Conservation (phyloP, 208 protist genomes). For the Angomonas ambiguus region DNA sequence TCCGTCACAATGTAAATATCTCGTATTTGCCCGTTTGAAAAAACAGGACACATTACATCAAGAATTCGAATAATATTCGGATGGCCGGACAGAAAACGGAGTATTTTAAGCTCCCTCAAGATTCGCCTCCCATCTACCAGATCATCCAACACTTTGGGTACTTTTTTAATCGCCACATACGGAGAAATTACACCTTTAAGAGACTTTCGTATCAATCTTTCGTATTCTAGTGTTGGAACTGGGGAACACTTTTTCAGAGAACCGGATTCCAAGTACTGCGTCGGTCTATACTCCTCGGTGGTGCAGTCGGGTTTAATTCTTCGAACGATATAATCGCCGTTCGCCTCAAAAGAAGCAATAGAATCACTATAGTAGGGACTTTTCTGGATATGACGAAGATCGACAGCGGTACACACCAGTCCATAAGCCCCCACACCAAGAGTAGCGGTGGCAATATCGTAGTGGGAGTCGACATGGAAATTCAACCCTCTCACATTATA, state of each 20-base stretch:
- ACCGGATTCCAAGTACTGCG: slow-evolving; percentile 18
- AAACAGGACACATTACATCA: slow-evolving; percentile 87
- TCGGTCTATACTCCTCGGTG: background rate
- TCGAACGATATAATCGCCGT: slow-evolving; percentile 15
- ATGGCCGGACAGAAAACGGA: slow-evolving; percentile 86
- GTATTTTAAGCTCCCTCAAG: slow-evolving; percentile 90
- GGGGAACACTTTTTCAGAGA: slow-evolving; percentile 7
- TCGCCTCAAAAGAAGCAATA: slow-evolving; percentile 26
- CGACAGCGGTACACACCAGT: slow-evolving; percentile 62
- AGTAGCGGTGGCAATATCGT: slow-evolving; percentile 37
- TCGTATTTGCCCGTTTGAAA: slow-evolving; percentile 71
- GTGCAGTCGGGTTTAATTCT: background rate
- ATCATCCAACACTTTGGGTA: slow-evolving; percentile 89
- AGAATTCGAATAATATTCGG: slow-evolving; percentile 86
- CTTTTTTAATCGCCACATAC: slow-evolving; percentile 96
- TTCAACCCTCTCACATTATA: slow-evolving; percentile 42
- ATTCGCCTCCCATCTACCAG: slow-evolving; percentile 93
- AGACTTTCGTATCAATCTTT: slow-evolving; percentile 25
- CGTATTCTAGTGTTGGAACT: slow-evolving; percentile 27
- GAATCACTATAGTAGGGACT: slow-evolving; percentile 31
- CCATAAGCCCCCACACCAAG: slow-evolving; percentile 75
- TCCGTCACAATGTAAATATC: slow-evolving; percentile 78
- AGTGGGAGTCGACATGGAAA: slow-evolving; percentile 67
- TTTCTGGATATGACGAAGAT: slow-evolving; percentile 38
- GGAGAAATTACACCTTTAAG: slow-evolving; percentile 21